Evolutionary conservation across 768 basidiomycete species (phyloP).

Genomic region (Psilocybe sp.): DNA sequence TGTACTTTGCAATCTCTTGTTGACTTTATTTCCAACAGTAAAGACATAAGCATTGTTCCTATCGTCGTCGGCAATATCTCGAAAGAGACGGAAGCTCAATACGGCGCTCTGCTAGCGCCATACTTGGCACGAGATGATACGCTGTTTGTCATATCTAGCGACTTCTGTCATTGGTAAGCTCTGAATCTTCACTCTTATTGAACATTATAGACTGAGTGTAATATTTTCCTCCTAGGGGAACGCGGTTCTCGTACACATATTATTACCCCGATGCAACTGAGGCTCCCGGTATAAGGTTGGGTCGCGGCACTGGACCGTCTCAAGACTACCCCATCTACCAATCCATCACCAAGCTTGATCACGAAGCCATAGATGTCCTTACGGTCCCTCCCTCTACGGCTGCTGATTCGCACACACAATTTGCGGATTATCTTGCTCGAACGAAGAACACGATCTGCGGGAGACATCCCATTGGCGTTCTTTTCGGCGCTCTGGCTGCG

Average conservation of each 20-base stretch:
- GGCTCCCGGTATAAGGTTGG: conserved; percentile 47
- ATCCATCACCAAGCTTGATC: conserved; percentile 83
- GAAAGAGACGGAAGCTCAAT: conserved; percentile 54
- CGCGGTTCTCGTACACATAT: conserved; percentile 82
- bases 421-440: conserved; percentile 61
- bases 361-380: conserved; percentile 78
- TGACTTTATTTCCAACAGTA: conserved; percentile 32
- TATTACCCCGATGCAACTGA: conserved; percentile 70
- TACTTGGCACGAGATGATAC: conserved; percentile 79
- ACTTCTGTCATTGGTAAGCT: conserved; percentile 95
- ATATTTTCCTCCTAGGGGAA: conserved; percentile 52
- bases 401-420: conserved; percentile 53
- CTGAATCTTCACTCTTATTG: background rate
- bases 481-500: conserved; percentile 71
- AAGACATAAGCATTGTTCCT: conserved; percentile 82
- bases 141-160: conserved; percentile 88
- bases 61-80: conserved; percentile 84
- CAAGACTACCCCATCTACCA: conserved; percentile 68
- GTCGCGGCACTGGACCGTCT: conserved; percentile 37
- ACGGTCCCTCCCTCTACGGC: conserved; percentile 54
- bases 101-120: conserved; percentile 72
- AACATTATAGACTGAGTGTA: background rate
- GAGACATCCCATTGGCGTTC: conserved; percentile 90
- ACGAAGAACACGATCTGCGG: conserved; percentile 98
- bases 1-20: background rate